A percentile compares a stretch with the other conserved stretches of the same genome.
Conservation (phyloP, 2,329 filamentous ascomycete species). For the Hypocreales sp. region DNA sequence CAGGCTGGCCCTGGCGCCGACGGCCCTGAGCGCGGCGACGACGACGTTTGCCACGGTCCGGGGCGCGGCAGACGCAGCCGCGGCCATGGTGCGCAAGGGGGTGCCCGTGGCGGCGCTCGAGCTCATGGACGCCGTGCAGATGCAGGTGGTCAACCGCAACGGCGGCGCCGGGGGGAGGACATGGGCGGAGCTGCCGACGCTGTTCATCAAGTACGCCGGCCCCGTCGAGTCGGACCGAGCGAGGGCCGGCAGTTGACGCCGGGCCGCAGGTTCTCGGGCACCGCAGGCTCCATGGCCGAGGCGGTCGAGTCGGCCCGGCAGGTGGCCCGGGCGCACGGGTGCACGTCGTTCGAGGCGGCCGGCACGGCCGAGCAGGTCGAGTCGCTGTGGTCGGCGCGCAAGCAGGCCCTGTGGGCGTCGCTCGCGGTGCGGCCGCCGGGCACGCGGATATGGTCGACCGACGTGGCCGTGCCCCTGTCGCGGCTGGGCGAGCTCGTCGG, state of each 20-base stretch:
- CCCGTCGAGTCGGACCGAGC: neutral
- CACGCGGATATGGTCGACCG: conserved; percentile 61
- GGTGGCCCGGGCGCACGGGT: conserved; percentile 32
- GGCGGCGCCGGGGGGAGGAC: conserved; percentile 40
- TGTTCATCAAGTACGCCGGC: conserved; percentile 49
- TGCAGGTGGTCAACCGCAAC: conserved; percentile 49
- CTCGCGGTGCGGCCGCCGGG: conserved; percentile 46
- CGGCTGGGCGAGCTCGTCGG: conserved; percentile 53
- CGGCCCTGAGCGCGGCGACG: conserved; percentile 49
- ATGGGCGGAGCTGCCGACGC: conserved; percentile 55
- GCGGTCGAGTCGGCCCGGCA: conserved; percentile 41
- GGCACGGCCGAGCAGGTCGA: conserved; percentile 45
- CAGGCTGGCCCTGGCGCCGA: conserved; percentile 49
- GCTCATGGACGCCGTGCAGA: conserved; percentile 48
- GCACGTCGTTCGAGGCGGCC: conserved; percentile 53
- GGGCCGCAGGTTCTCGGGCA: conserved; percentile 41
- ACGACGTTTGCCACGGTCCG: conserved; percentile 43
- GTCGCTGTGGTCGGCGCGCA: conserved; percentile 62
- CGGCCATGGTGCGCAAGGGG: conserved; percentile 46
- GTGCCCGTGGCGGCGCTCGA: conserved; percentile 52
- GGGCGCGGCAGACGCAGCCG: conserved; percentile 47
- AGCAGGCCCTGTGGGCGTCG: conserved; percentile 59
- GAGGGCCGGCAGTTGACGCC: neutral
- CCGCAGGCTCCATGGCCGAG: conserved; percentile 41
- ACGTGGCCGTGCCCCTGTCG: conserved; percentile 65